Conservation (phyloP, 164 flowering plant genomes). For the Annona cherimola region DNA sequence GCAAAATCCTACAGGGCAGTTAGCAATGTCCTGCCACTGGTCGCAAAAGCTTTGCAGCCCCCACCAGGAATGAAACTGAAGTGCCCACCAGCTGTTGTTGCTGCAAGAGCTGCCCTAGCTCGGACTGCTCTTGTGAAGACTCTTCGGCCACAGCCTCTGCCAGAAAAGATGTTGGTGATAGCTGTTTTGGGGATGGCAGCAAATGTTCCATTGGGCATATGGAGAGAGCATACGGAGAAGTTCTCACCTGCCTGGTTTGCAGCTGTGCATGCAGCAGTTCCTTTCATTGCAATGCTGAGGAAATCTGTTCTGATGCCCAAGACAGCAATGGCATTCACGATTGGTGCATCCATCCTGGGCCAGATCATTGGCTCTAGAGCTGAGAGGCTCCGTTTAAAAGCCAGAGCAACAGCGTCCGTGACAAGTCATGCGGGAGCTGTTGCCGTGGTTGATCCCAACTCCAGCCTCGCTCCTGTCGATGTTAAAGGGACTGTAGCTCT, state of each 20-base stretch:
- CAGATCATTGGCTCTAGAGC: constrained; percentile 86
- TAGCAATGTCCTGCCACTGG: constrained; percentile 61
- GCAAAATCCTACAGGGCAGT: constrained; percentile 80
- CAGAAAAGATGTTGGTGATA: constrained; percentile 59
- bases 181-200: constrained; percentile 74
- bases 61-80: constrained; percentile 62
- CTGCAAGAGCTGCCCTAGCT: constrained; percentile 80
- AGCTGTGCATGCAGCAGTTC: constrained; percentile 90
- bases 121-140: constrained; percentile 63
- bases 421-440: background rate
- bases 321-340: constrained; percentile 74
- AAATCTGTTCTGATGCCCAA: constrained; percentile 68
- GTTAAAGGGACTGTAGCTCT: background rate
- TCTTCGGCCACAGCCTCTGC: constrained; percentile 68
- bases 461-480: background rate
- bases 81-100: constrained; percentile 78
- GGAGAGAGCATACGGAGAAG: constrained; percentile 81
- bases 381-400: constrained; percentile 52
- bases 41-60: constrained; percentile 57
- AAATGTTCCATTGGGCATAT: constrained; percentile 73
- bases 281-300: constrained; percentile 88
- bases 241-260: constrained; percentile 79
- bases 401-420: constrained; percentile 7
- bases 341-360: constrained; percentile 70
- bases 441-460: background rate